A percentile compares a stretch with the other conserved stretches of the same genome.
Evolutionary conservation across 2,329 filamentous ascomycete species (phyloP).

Genomic region (Colletotrichum melonis): DNA sequence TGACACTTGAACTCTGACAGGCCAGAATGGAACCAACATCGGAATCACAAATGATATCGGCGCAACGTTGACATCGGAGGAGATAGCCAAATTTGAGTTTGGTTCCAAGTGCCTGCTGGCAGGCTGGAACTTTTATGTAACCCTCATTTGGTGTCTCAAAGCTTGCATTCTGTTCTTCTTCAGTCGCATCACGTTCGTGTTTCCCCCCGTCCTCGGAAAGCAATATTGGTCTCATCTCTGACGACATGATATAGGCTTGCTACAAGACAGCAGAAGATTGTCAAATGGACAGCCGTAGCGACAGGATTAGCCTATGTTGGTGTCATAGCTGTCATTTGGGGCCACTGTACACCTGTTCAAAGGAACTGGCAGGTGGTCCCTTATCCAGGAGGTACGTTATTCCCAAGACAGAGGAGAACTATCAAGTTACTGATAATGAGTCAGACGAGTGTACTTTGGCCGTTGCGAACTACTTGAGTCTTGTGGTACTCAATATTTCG

Average conservation of each 20-base stretch:
- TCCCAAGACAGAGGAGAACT: too few relatives aligned
- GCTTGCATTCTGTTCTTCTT: constrained; percentile 56
- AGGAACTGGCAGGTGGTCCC: constrained; percentile 54
- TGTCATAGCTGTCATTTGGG: constrained; percentile 48
- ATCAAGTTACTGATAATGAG: too few relatives aligned
- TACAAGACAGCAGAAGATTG: constrained; percentile 49
- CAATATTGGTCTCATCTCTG: background rate
- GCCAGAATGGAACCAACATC: constrained; percentile 51
- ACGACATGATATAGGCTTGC: constrained; percentile 42
- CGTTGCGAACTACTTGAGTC: constrained; percentile 49
- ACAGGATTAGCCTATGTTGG: constrained; percentile 46
- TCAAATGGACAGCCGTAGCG: constrained; percentile 47
- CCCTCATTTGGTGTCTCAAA: constrained; percentile 56
- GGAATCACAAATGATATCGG: constrained; percentile 47
- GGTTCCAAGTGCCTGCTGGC: constrained; percentile 49
- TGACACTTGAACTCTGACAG: constrained; percentile 35
- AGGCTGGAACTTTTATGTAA: constrained; percentile 54
- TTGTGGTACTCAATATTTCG: constrained; percentile 51
- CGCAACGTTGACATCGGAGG: constrained; percentile 42
- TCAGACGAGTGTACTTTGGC: constrained; percentile 48
- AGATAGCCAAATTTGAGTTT: constrained; percentile 43
- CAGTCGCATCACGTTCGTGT: constrained; percentile 52
- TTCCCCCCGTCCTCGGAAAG: background rate
- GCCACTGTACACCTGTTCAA: constrained; percentile 50
- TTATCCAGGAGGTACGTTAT: constrained; percentile 49